Base-by-base conservation (phyloP, 2,329 filamentous ascomycete genomes). In the Daldinia sp. region DNA sequence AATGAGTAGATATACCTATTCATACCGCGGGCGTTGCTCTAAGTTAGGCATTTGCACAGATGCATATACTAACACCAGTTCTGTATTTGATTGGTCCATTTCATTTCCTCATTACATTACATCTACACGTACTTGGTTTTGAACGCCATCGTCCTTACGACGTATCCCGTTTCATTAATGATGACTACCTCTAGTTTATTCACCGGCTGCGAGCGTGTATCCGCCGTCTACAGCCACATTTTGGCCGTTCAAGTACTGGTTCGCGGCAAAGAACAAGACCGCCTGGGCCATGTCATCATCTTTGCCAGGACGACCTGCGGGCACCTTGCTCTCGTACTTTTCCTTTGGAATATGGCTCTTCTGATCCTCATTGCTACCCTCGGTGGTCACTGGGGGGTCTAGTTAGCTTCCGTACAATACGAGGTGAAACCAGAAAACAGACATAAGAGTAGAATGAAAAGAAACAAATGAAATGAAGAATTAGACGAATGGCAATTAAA, bases 261-360 rank as follows among this genome's bases (percentile, higher is more conserved):
- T 84, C 2, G 72, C 74, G 3, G 79, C 81, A 51, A 79, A 77
- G 67, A 81, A 93, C 59, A 93, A 79, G 74, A 91, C 89, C 0
- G 90, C 82, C 6, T 88, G 88, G 0, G 91, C 90, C 74, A 93
- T 90, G 76, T 93, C 91, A 77, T 92, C 83, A 6, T 90, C 88
- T 44, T 84, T 88, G 2, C 92, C 92, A 54, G 93, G 92, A 13
- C 92, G 82, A 0, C 84, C 85, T 15, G 92, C 81, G 0, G 91
- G 91, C 48, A 93, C 87, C 10, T 88, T 88, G 0, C 81, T 81
- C 46, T 83, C 84, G 73, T 90, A 91, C 60, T 84, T 83, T 15
- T 87, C 85, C 72, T 83, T 83, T 39, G 85, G 85, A 35, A 89
- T 83, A 63, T 87, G 81, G 73, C 90, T 85, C 80, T 91, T 92